phyloP scores from a whole-genome alignment of 495 filamentous ascomycete species.

The Amphirosellinia nigrospora region DNA sequence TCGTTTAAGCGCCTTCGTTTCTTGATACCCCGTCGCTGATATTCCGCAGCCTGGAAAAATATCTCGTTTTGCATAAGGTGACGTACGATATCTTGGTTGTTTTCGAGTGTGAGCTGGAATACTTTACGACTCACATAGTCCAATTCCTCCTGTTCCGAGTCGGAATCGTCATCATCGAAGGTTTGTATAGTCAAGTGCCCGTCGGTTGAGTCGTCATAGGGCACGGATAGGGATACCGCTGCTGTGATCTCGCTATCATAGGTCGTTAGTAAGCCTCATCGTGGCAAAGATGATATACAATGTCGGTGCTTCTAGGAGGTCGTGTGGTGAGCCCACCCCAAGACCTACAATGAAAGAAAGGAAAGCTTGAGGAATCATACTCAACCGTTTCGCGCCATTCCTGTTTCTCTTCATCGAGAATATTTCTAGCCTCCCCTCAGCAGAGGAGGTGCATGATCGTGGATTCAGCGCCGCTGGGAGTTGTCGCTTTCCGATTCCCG shows the following conservation, averaged over 20 bases:
- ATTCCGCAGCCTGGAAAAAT: constrained; percentile 27
- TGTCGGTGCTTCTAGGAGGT: background rate
- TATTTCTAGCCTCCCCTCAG: constrained; percentile 20
- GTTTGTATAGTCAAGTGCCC: constrained; percentile 16
- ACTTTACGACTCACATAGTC: constrained; percentile 25
- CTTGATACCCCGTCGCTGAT: constrained; percentile 32
- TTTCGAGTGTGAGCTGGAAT: constrained; percentile 23
- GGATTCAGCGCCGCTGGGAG: background rate
- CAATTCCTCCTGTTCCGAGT: constrained; percentile 25
- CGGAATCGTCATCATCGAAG: constrained; percentile 28
- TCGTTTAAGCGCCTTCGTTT: constrained; percentile 21
- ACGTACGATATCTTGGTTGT: constrained; percentile 29
- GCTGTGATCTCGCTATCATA: constrained; percentile 26
- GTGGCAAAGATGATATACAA: background rate
- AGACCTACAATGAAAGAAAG: background rate
- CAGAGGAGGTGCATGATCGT: background rate
- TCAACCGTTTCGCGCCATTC: constrained; percentile 33
- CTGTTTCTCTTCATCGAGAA: constrained; percentile 28
- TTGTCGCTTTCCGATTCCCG: background rate
- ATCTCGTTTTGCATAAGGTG: constrained; percentile 23
- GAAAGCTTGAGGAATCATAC: background rate
- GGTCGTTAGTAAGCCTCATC: background rate
- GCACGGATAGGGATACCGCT: constrained; percentile 25
- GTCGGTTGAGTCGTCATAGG: constrained; percentile 20
- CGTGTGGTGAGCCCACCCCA: background rate